phyloP scores from a whole-genome alignment of 1,139 yeast genomes.

The Hanseniaspora gamundiae region DNA sequence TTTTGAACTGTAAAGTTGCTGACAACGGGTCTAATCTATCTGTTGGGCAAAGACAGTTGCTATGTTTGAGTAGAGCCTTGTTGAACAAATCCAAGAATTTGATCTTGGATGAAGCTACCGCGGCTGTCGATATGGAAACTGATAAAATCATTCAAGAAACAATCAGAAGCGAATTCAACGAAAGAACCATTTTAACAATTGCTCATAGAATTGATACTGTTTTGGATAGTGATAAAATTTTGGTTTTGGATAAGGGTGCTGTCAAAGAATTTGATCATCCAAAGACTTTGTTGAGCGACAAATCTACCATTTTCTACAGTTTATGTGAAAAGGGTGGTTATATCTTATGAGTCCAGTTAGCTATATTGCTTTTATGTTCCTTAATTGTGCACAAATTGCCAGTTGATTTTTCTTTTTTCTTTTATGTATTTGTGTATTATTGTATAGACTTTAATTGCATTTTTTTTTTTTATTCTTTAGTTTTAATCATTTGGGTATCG shows the following conservation, averaged over 20 bases:
- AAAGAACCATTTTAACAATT: slow-evolving; percentile 63
- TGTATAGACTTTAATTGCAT: too few relatives aligned
- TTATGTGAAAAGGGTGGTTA: slow-evolving; percentile 39
- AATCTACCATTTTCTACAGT: slow-evolving; percentile 36
- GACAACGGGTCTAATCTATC: slow-evolving; percentile 70
- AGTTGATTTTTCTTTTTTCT: too few relatives aligned
- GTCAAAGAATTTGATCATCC: slow-evolving; percentile 65
- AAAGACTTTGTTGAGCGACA: slow-evolving; percentile 31
- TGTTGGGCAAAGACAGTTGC: slow-evolving; percentile 65
- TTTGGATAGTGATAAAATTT: slow-evolving; percentile 61
- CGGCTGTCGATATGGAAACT: slow-evolving; percentile 73
- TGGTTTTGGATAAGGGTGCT: slow-evolving; percentile 57
- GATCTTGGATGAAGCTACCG: slow-evolving; percentile 75
- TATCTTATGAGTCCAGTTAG: slow-evolving; percentile 9
- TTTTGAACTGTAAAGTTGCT: slow-evolving; percentile 35
- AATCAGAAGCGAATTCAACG: slow-evolving; percentile 47
- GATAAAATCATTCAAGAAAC: slow-evolving; percentile 67
- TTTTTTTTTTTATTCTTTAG: too few relatives aligned
- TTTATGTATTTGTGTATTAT: too few relatives aligned
- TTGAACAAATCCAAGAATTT: slow-evolving; percentile 49
- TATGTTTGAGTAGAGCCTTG: slow-evolving; percentile 66
- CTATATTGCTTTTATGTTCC: background rate
- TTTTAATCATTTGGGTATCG: too few relatives aligned
- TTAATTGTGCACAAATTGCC: background rate
- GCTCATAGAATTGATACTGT: slow-evolving; percentile 81